Evolutionary conservation across 2,329 filamentous ascomycete species (phyloP), one percentile per base, ranked within the genome.

Genomic region (Colletotrichum theobromicola): DNA sequence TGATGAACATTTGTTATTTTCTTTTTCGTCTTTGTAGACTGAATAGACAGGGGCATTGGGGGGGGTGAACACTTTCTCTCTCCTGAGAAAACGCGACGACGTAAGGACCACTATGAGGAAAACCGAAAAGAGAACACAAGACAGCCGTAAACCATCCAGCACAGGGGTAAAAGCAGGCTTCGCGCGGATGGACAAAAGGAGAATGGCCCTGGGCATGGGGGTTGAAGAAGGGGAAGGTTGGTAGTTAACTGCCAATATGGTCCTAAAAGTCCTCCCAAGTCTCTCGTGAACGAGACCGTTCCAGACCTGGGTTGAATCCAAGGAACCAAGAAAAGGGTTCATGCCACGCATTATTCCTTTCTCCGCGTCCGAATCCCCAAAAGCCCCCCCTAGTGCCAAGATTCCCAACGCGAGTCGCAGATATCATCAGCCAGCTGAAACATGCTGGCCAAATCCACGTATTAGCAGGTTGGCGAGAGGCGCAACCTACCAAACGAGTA

Each of bases 261-360:
- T 65, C 71, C 67, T 65, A 32, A 55, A 64, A 67, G 76, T 26
- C 60, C 37, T 21, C 64, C 35, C 53, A 15, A 30, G 57, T 42
- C 58, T 53, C 58, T 58, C 9, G 57, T 62, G 18, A 58, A 74
- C 35, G 30, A 61, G 21, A 15, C 42, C 46, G 68, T 67, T 68
- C 58, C 63, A 58, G 67, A 67, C 57, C 37, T 26, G 63, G 75
- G 32, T 65, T 53, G 50, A 75, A 67, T 70, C 70, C 75, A 74
- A 74, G 67, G 62, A 64, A 65, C 42, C 70, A 72, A 70, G 37
- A 74, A 63, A 42, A 63, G 30, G 78, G 76, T 80, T 82, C 81
- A 81, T 83, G 81, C 81, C 83, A 80, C 81, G 81, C 81, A 84
- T 83, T 82, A 66, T 83, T 83, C 83, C 80, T 79, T 80, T 81